phyloP scores from a whole-genome alignment of 2,329 filamentous ascomycete species.

The Aspergillus arachidicola region DNA sequence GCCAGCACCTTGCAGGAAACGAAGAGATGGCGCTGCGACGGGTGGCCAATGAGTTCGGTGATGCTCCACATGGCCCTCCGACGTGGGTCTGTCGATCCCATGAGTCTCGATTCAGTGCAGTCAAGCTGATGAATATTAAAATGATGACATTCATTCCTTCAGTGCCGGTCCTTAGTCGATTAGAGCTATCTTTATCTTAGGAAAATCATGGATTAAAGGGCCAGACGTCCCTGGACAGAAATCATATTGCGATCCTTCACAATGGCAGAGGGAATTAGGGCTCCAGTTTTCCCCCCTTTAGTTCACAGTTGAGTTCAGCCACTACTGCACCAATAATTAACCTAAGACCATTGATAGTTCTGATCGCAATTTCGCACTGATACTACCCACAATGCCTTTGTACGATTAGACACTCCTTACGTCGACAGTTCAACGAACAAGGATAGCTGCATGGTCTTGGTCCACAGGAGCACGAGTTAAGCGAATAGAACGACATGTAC shows the following conservation, averaged over 20 bases:
- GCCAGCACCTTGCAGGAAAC: background rate
- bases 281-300: background rate
- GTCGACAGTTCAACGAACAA: background rate
- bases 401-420: background rate
- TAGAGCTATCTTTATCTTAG: background rate
- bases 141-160: background rate
- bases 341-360: background rate
- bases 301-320: background rate
- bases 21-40: background rate
- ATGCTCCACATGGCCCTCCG: background rate
- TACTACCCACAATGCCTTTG: background rate
- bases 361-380: slow-evolving; percentile 3
- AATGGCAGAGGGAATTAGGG: background rate
- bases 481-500: too few relatives aligned
- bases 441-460: background rate
- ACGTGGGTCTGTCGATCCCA: slow-evolving; percentile 5
- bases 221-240: background rate
- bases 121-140: background rate
- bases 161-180: background rate
- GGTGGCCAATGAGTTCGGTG: background rate
- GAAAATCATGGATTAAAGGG: background rate
- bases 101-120: background rate
- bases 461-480: background rate
- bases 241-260: background rate
- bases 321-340: background rate